These are phyloP conservation scores for Globisporangium radiosum DNA, from an alignment of 352 stramenopile genomes.

Conservation along the genomic window DNA sequence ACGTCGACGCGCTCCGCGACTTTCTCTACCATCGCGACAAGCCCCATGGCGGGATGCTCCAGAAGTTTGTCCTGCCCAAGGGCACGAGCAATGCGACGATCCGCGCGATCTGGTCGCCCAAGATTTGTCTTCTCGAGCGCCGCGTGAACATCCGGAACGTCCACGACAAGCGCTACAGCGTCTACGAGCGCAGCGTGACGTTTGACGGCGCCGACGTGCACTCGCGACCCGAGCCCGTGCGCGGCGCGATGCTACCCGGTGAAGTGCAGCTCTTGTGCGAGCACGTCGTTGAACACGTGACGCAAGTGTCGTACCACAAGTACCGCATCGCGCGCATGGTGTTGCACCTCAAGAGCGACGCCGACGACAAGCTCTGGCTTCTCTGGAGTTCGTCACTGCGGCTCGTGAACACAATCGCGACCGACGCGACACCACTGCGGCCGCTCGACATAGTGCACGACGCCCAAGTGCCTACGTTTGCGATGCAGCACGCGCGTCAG, in stretches of 20 bases:
- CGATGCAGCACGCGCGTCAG: neutral
- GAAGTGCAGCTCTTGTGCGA: conserved; percentile 91
- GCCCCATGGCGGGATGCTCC: conserved; percentile 89
- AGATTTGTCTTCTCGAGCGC: conserved; percentile 92
- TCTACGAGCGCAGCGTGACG: conserved; percentile 93
- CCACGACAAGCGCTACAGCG: conserved; percentile 85
- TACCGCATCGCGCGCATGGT: conserved; percentile 91
- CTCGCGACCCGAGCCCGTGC: conserved; percentile 79
- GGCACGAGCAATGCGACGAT: conserved; percentile 86
- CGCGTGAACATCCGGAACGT: conserved; percentile 87
- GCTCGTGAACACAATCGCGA: conserved; percentile 32
- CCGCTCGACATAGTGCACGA: conserved; percentile 66
- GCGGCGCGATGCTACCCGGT: conserved; percentile 84
- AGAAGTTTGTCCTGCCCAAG: conserved; percentile 93
- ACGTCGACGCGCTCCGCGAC: conserved; percentile 76
- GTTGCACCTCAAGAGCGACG: conserved; percentile 94
- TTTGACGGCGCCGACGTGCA: conserved; percentile 93
- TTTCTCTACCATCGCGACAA: conserved; percentile 93
- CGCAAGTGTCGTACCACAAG: conserved; percentile 89
- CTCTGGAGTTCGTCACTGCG: conserved; percentile 92
- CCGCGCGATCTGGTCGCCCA: conserved; percentile 92
- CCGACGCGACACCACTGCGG: conserved; percentile 12
- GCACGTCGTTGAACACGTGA: conserved; percentile 90
- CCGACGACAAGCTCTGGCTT: conserved; percentile 91
- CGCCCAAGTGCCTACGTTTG: conserved; percentile 54